Evolutionary conservation across 495 filamentous ascomycete species (phyloP), one percentile per base, ranked within the genome.

Genomic region (Bombardia bombarda): DNA sequence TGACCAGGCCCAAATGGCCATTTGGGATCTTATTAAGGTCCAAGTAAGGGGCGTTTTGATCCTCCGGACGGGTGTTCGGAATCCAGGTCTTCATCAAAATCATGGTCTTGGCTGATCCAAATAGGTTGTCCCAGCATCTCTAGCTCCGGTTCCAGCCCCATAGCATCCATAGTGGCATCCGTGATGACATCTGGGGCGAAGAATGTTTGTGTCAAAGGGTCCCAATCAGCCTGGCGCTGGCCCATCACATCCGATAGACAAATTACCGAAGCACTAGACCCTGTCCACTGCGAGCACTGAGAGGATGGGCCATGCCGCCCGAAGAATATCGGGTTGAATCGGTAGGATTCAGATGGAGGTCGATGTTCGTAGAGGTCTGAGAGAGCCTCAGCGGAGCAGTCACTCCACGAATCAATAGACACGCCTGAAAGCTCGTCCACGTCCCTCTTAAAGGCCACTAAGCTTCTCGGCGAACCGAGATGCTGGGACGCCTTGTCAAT

Each of bases 271-370:
- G 28, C 31, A n/a, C 26, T 16, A 4, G 48, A 22, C 18, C 19
- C 39, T 2, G 53, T 42, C 21, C 40, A 24, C 1, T 23, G 34
- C 1, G 47, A 49, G 20, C 25, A 43, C n/a, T 39, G 43, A 18
- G 47, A 53, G 1, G 50, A 14, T n/a, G 53, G 56, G 7, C 52
- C 52, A 18, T 47, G 21, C 2, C 18, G 47, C 14, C n/a, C 34
- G 40, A 49, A 54, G 26, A 32, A 42, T 7, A 47, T 16, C 5
- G 25, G 18, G 18, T 48, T 40, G 10, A 20, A 18, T 9, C 40
- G 44, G 19, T 41, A 46, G 21, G 49, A 49, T 22, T 56, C 33
- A 8, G 38, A 25, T 7, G 26, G 21, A 1, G 28, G 35, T 7
- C 9, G 42, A 3, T 16, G 24, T 2, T 21, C 21, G 1, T n/a